Evolutionary conservation across 2,329 filamentous ascomycete species (phyloP), one percentile per base, ranked within the genome.

Genomic region (Fusarium sp.): DNA sequence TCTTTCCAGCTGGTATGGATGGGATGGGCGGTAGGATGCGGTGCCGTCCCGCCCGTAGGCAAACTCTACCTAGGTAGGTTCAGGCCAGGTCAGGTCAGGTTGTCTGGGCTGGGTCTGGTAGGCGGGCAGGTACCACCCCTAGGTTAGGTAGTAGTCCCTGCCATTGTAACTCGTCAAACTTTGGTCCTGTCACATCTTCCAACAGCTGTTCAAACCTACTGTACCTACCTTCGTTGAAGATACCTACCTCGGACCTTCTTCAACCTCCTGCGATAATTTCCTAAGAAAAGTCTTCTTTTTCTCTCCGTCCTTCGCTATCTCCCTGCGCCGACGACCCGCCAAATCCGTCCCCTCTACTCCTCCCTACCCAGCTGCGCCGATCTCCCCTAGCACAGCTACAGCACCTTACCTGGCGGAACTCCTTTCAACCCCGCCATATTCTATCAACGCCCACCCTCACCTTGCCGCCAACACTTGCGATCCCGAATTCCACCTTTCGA

Each of bases 361-460:
- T 45, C 69, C 58, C 59, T 53, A 50, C 42, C 56, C 52, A 65
- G 71, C 71, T 73, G 59, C 56, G 62, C 54, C 45, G 31, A 66
- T 63, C 44, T 48, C 59, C 34, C 48, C 54, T 51, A 65, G 50
- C 55, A 62, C 61, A 65, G 53, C 45, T 58, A 41, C 53, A 49
- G 60, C 41, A 65, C 53, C 30, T 53, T 39, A 28, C 42, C 26
- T 65, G 34, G 54, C 59, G 63, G 69, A 64, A 54, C 68, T 71
- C 65, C 70, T 65, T 65, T 62, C 67, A 69, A 75, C 73, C 73
- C 73, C 73, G 67, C 73, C 73, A 75, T 72, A 68, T 56, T 58
- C 44, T 51, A 26, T 59, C 59, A 54, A 58, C 64, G 46, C 46
- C 48, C 23, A 70, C 51, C 45, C 26, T 71, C 55, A 58, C 55